These are phyloP conservation scores for Exsudoporus frostii DNA, from an alignment of 768 basidiomycete species.

Conservation along the genomic window DNA sequence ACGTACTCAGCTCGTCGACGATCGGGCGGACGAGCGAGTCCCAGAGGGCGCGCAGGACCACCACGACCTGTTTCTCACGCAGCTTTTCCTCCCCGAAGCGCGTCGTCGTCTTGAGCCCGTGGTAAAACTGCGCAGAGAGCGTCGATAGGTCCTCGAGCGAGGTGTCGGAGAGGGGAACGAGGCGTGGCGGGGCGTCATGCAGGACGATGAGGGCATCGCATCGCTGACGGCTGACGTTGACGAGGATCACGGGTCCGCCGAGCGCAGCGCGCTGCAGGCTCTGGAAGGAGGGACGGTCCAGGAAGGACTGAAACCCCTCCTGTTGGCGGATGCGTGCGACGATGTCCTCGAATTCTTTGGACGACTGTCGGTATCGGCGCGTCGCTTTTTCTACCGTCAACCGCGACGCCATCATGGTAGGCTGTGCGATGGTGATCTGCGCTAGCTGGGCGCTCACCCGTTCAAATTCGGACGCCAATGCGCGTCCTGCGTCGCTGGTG, in stretches of 20 bases:
- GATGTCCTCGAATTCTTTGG: slow-evolving; percentile 17
- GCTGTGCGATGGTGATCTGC: neutral
- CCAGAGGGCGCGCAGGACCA: slow-evolving; percentile 25
- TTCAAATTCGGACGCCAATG: slow-evolving; percentile 28
- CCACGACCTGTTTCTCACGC: slow-evolving; percentile 15
- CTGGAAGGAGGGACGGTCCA: slow-evolving; percentile 22
- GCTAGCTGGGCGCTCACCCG: slow-evolving; percentile 13
- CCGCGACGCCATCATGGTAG: neutral
- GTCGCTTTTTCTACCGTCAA: slow-evolving; percentile 11
- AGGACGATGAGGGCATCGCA: slow-evolving; percentile 40
- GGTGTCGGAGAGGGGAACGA: slow-evolving; percentile 17
- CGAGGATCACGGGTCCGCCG: slow-evolving; percentile 35
- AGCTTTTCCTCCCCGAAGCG: slow-evolving; percentile 20
- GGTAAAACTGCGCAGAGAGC: slow-evolving; percentile 5
- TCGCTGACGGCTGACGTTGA: slow-evolving; percentile 31
- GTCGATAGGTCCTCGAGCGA: slow-evolving; percentile 10
- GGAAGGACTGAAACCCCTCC: slow-evolving; percentile 31
- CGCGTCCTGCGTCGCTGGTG: slow-evolving; percentile 8
- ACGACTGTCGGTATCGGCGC: slow-evolving; percentile 15
- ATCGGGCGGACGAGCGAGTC: slow-evolving; percentile 21
- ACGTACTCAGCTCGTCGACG: slow-evolving; percentile 7
- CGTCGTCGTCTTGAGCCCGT: slow-evolving; percentile 3
- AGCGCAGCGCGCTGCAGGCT: slow-evolving; percentile 18
- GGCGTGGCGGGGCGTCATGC: slow-evolving; percentile 15
- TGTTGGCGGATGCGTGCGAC: slow-evolving; percentile 22